These are phyloP conservation scores for Dryadomyces quercus-mongolicae DNA, from an alignment of 2,329 filamentous ascomycete species.

Conservation along the genomic window DNA sequence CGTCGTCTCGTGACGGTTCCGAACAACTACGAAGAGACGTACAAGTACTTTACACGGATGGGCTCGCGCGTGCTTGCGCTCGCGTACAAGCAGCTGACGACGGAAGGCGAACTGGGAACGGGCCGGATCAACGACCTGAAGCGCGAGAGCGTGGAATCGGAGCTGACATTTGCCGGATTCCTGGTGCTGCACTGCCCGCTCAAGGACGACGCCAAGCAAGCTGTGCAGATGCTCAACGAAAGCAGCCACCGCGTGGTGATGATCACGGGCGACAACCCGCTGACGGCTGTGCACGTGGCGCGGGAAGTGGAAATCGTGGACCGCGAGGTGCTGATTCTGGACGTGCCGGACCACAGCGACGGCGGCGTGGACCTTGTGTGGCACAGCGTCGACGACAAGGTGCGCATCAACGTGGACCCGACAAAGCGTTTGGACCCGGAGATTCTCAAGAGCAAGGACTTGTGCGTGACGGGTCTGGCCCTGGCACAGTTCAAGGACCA, in stretches of 20 bases:
- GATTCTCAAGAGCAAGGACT: slow-evolving; percentile 75
- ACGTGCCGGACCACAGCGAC: slow-evolving; percentile 82
- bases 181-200: slow-evolving; percentile 89
- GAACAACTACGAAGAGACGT: slow-evolving; percentile 89
- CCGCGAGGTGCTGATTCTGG: slow-evolving; percentile 84
- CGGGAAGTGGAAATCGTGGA: slow-evolving; percentile 96
- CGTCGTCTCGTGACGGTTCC: slow-evolving; percentile 81
- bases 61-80: slow-evolving; percentile 89
- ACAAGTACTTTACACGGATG: slow-evolving; percentile 93
- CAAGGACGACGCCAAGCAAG: slow-evolving; percentile 89
- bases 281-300: slow-evolving; percentile 92
- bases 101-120: slow-evolving; percentile 69
- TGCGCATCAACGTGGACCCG: slow-evolving; percentile 75
- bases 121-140: slow-evolving; percentile 86
- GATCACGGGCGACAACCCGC: slow-evolving; percentile 97
- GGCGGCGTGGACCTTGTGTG: slow-evolving; percentile 74
- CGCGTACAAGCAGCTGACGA: slow-evolving; percentile 82
- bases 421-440: slow-evolving; percentile 66
- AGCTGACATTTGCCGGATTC: slow-evolving; percentile 85
- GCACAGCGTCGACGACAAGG: slow-evolving; percentile 87
- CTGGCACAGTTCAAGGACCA: slow-evolving; percentile 80
- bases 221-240: slow-evolving; percentile 95
- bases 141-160: slow-evolving; percentile 79
- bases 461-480: slow-evolving; percentile 93
- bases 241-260: slow-evolving; percentile 97